These are phyloP conservation scores for Boletus rubescentipes DNA, from an alignment of 768 basidiomycete genomes.

Conservation along the genomic window DNA sequence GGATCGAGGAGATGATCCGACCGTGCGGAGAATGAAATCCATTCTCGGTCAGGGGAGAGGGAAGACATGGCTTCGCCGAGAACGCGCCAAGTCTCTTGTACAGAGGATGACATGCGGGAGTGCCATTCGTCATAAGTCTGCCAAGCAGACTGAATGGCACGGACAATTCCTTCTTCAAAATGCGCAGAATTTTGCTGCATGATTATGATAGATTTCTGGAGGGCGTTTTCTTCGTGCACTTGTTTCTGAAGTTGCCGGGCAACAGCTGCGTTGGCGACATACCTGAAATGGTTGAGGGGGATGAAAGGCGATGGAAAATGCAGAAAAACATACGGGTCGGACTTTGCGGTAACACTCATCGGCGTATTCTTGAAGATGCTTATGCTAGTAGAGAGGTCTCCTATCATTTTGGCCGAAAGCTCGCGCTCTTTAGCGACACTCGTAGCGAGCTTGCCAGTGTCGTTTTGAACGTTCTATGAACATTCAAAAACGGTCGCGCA, in stretches of 20 bases:
- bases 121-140: constrained; percentile 95
- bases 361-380: constrained; percentile 96
- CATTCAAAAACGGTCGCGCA: not conserved
- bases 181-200: constrained; percentile 97
- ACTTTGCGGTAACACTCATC: constrained; percentile 68
- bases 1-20: constrained; percentile 95
- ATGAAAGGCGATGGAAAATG: not conserved
- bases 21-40: constrained; percentile 93
- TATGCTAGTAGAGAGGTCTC: constrained; percentile 83
- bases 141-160: constrained; percentile 95
- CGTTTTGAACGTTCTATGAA: constrained; percentile 84
- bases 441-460: constrained; percentile 89
- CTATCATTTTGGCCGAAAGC: constrained; percentile 77
- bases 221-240: constrained; percentile 95
- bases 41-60: constrained; percentile 85
- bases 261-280: constrained; percentile 70
- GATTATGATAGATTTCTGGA: constrained; percentile 96
- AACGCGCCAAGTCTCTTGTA: constrained; percentile 71
- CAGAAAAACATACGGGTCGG: constrained; percentile 11
- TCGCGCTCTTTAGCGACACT: constrained; percentile 90
- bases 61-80: constrained; percentile 75
- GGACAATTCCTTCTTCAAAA: constrained; percentile 96
- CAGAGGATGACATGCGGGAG: constrained; percentile 68
- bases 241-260: constrained; percentile 83
- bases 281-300: constrained; percentile 37